phyloP scores from a whole-genome alignment of 2,329 filamentous ascomycete species.

The Bipolaris cookei region DNA sequence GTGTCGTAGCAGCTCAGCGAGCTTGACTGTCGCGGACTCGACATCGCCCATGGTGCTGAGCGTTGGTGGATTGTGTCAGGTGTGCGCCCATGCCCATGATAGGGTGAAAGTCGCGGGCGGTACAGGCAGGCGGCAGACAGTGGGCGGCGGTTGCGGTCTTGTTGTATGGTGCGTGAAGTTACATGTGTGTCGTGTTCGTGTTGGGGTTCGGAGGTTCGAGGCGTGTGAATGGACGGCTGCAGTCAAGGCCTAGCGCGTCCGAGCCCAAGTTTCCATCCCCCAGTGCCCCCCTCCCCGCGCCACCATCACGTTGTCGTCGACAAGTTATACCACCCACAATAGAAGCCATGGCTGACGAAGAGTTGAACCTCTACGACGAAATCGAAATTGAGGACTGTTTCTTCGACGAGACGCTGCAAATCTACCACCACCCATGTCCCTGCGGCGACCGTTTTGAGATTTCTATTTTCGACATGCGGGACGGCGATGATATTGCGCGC shows the following conservation, averaged over 20 bases:
- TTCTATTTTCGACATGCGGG: constrained; percentile 78
- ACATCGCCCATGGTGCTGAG: constrained; percentile 65
- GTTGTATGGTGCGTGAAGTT: not conserved
- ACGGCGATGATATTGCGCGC: constrained; percentile 93
- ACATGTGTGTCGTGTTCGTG: constrained; percentile 3
- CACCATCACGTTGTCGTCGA: constrained; percentile 2
- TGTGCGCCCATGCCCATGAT: constrained; percentile 31
- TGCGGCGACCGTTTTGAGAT: constrained; percentile 98
- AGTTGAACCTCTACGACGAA: constrained; percentile 85
- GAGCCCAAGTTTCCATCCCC: constrained; percentile 17
- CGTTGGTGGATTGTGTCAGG: constrained; percentile 12
- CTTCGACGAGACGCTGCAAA: constrained; percentile 89
- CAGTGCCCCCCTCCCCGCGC: constrained; percentile 8
- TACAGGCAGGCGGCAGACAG: constrained; percentile 6
- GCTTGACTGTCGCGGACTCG: constrained; percentile 69
- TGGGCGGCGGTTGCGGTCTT: not conserved
- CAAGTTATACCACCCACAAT: not conserved
- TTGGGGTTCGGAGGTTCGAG: constrained; percentile 11
- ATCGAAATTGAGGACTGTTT: constrained; percentile 95
- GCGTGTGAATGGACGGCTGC: constrained; percentile 12
- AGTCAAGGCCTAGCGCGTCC: constrained; percentile 16
- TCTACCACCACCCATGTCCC: constrained; percentile 96
- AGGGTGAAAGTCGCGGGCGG: constrained; percentile 12
- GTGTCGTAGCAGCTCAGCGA: constrained; percentile 91
- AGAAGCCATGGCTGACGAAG: constrained; percentile 43